Conservation (phyloP, 2,329 filamentous ascomycete genomes). For the Pleomassaria siparia region DNA sequence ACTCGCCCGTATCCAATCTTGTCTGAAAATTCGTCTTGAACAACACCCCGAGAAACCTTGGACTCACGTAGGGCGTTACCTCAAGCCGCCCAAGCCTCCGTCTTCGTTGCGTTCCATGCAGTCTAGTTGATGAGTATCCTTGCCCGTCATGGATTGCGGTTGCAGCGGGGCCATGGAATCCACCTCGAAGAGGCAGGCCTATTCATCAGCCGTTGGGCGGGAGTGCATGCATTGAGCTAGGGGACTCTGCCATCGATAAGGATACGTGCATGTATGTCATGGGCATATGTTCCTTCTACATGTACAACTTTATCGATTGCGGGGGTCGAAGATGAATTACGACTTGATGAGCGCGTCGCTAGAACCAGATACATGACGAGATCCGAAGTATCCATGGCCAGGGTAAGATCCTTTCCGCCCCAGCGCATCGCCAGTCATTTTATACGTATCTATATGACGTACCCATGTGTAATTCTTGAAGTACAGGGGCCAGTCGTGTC, state of each 20-base stretch:
- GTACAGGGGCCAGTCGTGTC: no score
- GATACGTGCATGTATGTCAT: not conserved
- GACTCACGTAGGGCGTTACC: slow-evolving; percentile 83
- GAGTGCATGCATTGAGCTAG: slow-evolving; percentile 60
- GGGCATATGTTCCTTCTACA: not conserved
- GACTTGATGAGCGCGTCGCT: no score
- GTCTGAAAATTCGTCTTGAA: slow-evolving; percentile 75
- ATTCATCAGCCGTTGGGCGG: slow-evolving; percentile 45
- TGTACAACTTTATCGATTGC: not conserved
- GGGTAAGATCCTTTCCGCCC: no score
- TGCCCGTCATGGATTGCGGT: slow-evolving; percentile 80
- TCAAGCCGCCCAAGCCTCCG: slow-evolving; percentile 57
- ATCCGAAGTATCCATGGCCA: no score
- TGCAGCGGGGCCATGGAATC: no score
- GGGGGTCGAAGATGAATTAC: not conserved
- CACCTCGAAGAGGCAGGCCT: slow-evolving; percentile 30
- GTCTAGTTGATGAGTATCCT: slow-evolving; percentile 63
- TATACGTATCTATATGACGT: no score
- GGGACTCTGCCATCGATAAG: not conserved
- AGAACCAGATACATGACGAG: no score
- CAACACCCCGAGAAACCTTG: slow-evolving; percentile 84
- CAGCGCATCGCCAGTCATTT: no score
- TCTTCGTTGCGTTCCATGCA: slow-evolving; percentile 63
- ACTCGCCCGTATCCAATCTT: slow-evolving; percentile 60
- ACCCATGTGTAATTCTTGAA: no score